Percentiles rank a stretch among this genome's conserved stretches.
These are phyloP conservation scores for Persicaria tinctoria DNA, from an alignment of 148 eudicot species.

Conservation along the genomic window DNA sequence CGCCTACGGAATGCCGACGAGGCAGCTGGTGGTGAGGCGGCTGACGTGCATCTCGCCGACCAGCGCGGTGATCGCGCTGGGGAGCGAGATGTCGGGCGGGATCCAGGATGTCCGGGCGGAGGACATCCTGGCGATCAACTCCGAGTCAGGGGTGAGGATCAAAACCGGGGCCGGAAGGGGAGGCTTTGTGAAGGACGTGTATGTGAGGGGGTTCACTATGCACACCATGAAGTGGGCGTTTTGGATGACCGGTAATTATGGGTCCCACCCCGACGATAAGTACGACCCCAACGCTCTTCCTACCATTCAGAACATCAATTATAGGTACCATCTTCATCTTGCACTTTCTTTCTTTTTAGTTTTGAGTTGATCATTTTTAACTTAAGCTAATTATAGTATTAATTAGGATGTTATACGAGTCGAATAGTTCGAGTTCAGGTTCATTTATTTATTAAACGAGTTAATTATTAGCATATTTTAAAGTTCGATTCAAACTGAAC, in stretches of 20 bases:
- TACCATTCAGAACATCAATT: constrained; percentile 60
- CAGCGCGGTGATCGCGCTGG: constrained; percentile 81
- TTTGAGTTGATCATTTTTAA: too few relatives aligned
- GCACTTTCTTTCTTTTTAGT: too few relatives aligned
- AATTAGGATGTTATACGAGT: too few relatives aligned
- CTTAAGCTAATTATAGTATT: too few relatives aligned
- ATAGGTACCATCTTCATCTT: constrained; percentile 22
- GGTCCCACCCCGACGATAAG: constrained; percentile 72
- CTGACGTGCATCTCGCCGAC: constrained; percentile 88
- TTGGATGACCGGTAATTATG: constrained; percentile 94
- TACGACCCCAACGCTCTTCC: constrained; percentile 79
- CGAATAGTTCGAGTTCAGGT: too few relatives aligned
- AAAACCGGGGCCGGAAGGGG: constrained; percentile 82
- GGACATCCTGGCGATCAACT: constrained; percentile 66
- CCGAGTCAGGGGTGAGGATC: constrained; percentile 84
- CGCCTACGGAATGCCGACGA: constrained; percentile 78
- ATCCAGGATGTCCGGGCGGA: constrained; percentile 87
- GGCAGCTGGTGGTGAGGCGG: constrained; percentile 60
- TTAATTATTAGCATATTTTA: too few relatives aligned
- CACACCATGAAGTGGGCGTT: constrained; percentile 89
- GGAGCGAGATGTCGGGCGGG: constrained; percentile 99
- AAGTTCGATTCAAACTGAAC: too few relatives aligned
- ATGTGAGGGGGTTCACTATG: constrained; percentile 64
- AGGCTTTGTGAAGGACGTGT: constrained; percentile 78
- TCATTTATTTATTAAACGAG: too few relatives aligned